A percentile compares a stretch with the other conserved stretches of the same genome.
These are phyloP conservation scores for Musa beccarii DNA, from an alignment of 176 grass and related monocot genomes.

Conservation along the genomic window DNA sequence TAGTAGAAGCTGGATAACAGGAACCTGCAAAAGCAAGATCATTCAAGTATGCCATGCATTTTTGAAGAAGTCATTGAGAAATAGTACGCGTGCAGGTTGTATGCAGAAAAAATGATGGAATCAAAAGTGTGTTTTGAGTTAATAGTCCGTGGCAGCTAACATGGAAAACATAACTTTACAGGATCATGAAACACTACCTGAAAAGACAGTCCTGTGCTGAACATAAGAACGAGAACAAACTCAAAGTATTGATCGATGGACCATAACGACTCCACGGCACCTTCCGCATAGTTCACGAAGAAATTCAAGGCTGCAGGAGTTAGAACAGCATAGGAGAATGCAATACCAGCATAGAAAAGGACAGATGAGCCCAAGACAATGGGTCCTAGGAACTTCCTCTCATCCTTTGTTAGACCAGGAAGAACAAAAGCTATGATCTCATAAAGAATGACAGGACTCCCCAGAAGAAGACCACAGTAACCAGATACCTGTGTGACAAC, in stretches of 20 bases:
- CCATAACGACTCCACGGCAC: conserved; percentile 93
- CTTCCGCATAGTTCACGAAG: conserved; percentile 93
- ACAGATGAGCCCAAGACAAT: conserved; percentile 94
- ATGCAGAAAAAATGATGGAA: too few species aligned
- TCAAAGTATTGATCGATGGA: conserved; percentile 98
- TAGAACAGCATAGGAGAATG: conserved; percentile 83
- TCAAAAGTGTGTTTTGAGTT: too few species aligned
- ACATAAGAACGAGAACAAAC: conserved; percentile 88
- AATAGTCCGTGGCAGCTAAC: too few species aligned
- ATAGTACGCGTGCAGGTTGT: too few species aligned
- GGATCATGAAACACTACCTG: conserved; percentile 43
- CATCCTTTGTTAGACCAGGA: conserved; percentile 83
- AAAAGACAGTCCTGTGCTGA: conserved; percentile 93
- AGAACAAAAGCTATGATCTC: conserved; percentile 95
- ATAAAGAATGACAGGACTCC: conserved; percentile 88
- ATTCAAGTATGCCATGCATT: too few species aligned
- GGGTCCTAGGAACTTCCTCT: conserved; percentile 77
- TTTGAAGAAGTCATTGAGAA: too few species aligned
- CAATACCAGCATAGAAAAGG: conserved; percentile 84
- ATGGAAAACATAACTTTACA: too few species aligned
- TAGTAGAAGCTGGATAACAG: conserved; percentile 81
- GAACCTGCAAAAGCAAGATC: conserved; percentile 36
- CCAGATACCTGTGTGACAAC: conserved; percentile 64
- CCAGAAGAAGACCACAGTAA: conserved; percentile 91
- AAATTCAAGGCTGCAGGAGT: conserved; percentile 88